phyloP scores from a whole-genome alignment of 2,329 filamentous ascomycete genomes.

The Hymenoscyphus fraxineus region DNA sequence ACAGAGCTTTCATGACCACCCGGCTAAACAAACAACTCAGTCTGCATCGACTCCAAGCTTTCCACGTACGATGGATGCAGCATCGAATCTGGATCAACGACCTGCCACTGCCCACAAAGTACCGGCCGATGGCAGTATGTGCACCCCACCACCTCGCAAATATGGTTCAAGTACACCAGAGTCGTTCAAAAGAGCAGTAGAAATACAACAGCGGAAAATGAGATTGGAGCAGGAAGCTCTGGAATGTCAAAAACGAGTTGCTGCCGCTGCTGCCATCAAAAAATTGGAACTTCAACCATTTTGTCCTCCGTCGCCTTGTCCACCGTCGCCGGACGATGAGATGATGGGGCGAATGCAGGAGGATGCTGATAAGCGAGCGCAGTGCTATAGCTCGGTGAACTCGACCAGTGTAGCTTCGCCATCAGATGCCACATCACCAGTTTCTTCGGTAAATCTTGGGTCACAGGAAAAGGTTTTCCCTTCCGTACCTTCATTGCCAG shows the following conservation, averaged over 20 bases:
- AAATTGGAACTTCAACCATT: conserved; percentile 32
- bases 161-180: conserved; percentile 41
- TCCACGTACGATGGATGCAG: conserved; percentile 25
- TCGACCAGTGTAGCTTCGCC: conserved; percentile 29
- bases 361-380: conserved; percentile 24
- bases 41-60: conserved; percentile 30
- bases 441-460: conserved; percentile 45
- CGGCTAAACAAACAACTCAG: conserved; percentile 13
- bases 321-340: conserved; percentile 46
- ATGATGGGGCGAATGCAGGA: conserved; percentile 30
- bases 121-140: conserved; percentile 34
- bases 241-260: conserved; percentile 30
- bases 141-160: conserved; percentile 35
- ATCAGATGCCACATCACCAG: conserved; percentile 29
- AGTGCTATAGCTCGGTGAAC: conserved; percentile 33
- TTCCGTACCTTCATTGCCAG: conserved; percentile 61
- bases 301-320: conserved; percentile 32
- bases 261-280: conserved; percentile 10
- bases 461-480: conserved; percentile 43
- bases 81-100: conserved; percentile 41
- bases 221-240: conserved; percentile 37
- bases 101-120: conserved; percentile 47
- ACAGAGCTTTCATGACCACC: conserved; percentile 26
- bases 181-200: conserved; percentile 39
- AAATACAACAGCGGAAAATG: conserved; percentile 32